Conservation (phyloP, 352 stramenopile species). For the Pythium volutum region DNA sequence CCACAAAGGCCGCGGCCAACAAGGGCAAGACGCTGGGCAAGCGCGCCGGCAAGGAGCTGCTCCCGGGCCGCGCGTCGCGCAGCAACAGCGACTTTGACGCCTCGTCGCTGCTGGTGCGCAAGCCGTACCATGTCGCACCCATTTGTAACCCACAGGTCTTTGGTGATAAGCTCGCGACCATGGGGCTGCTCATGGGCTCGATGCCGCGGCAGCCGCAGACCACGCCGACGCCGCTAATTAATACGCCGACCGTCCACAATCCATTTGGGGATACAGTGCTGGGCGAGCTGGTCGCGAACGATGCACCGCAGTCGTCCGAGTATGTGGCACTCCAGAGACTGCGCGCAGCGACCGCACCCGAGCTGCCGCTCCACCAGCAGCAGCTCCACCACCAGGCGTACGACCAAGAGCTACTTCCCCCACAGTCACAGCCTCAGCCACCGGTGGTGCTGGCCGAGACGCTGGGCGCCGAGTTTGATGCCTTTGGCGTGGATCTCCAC, state of each 20-base stretch:
- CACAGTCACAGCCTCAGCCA: background rate
- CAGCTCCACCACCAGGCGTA: too few relatives aligned
- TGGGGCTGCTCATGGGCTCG: slow-evolving; percentile 28
- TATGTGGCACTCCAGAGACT: slow-evolving; percentile 2
- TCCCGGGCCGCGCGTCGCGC: background rate
- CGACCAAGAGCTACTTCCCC: background rate
- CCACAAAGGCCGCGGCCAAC: background rate
- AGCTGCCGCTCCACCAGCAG: background rate
- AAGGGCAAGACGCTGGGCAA: slow-evolving; percentile 6
- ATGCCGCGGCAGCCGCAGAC: slow-evolving; percentile 19
- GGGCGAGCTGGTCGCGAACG: slow-evolving; percentile 20
- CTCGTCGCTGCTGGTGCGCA: slow-evolving; percentile 11
- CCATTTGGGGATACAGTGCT: slow-evolving; percentile 26
- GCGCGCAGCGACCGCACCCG: background rate
- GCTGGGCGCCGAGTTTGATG: slow-evolving; percentile 12
- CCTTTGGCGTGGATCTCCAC: slow-evolving; percentile 13
- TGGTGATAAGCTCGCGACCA: slow-evolving; percentile 19
- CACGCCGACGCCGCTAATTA: slow-evolving; percentile 16
- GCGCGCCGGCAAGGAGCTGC: slow-evolving; percentile 2
- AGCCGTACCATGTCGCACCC: slow-evolving; percentile 5
- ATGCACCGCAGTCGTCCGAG: background rate
- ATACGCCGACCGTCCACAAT: slow-evolving; percentile 19
- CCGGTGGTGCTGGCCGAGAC: background rate
- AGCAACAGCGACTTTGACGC: slow-evolving; percentile 8
- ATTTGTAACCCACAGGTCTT: slow-evolving; percentile 18